phyloP scores from a whole-genome alignment of 495 filamentous ascomycete species.

The Jackrogersella multiformis region DNA sequence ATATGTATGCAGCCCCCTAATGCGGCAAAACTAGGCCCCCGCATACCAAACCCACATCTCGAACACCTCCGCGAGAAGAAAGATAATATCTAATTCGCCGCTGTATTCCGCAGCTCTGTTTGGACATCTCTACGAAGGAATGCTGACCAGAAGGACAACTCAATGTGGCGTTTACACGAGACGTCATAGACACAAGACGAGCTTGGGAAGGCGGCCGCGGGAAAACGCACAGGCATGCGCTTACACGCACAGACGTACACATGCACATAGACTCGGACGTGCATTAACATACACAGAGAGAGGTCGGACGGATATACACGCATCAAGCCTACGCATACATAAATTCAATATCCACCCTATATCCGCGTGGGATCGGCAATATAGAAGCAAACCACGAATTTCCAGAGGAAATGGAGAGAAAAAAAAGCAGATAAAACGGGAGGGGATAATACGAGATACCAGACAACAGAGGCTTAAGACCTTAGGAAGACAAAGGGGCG shows the following conservation, averaged over 20 bases:
- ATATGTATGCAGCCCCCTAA: slow-evolving; percentile 15
- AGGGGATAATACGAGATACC: slow-evolving; percentile 8
- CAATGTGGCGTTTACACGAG: neutral
- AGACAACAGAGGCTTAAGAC: neutral
- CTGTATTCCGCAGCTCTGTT: neutral
- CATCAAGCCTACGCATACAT: neutral
- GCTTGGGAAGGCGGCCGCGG: neutral
- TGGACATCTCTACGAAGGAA: neutral
- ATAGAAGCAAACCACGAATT: neutral
- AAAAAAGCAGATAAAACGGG: neutral
- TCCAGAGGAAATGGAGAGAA: neutral
- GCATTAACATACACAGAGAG: neutral
- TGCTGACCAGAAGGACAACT: neutral
- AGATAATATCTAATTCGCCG: slow-evolving; percentile 1
- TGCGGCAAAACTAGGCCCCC: slow-evolving; percentile 3
- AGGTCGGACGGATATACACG: neutral
- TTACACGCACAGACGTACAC: neutral
- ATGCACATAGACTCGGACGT: neutral
- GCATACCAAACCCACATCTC: slow-evolving; percentile 1
- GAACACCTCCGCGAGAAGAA: neutral
- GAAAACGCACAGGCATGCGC: neutral
- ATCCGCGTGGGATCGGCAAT: neutral
- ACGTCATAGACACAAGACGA: neutral
- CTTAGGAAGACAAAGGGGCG: neutral
- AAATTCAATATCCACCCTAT: neutral